A percentile compares a stretch with the other conserved stretches of the same genome.
Conservation (phyloP, 1,284 basidiomycete genomes). For the Hypsizygus ulmarius region DNA sequence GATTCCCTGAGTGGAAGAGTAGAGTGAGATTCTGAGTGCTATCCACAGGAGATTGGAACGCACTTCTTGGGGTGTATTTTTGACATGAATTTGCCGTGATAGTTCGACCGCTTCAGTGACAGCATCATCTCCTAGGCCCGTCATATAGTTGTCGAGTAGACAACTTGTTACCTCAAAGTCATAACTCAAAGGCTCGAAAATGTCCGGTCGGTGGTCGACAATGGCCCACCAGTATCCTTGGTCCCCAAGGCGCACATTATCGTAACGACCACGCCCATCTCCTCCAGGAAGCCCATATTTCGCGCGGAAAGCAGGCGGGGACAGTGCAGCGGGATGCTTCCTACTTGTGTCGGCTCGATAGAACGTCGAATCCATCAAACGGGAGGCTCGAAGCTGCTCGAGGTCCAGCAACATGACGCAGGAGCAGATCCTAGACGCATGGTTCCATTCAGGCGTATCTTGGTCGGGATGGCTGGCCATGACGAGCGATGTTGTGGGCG, state of each 20-base stretch:
- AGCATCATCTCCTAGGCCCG: slow-evolving; percentile 37
- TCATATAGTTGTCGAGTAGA: slow-evolving; percentile 43
- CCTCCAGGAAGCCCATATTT: slow-evolving; percentile 42
- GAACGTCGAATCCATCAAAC: slow-evolving; percentile 45
- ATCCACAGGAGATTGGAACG: slow-evolving; percentile 2
- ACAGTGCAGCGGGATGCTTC: slow-evolving; percentile 31
- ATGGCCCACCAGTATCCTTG: slow-evolving; percentile 56
- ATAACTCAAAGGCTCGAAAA: slow-evolving; percentile 41
- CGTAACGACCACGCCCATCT: slow-evolving; percentile 34
- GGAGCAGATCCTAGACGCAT: slow-evolving; percentile 48
- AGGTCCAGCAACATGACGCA: slow-evolving; percentile 52
- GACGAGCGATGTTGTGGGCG: slow-evolving; percentile 35
- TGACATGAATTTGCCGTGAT: slow-evolving; percentile 33
- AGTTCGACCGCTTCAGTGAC: slow-evolving; percentile 35
- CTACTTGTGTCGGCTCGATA: slow-evolving; percentile 33
- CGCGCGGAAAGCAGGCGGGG: slow-evolving; percentile 40
- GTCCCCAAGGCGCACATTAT: slow-evolving; percentile 46
- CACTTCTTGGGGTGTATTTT: slow-evolving; percentile 38
- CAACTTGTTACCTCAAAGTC: slow-evolving; percentile 50
- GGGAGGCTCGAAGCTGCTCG: slow-evolving; percentile 38
- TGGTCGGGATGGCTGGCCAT: slow-evolving; percentile 46
- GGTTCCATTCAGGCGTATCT: slow-evolving; percentile 37
- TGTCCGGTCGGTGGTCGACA: slow-evolving; percentile 37
- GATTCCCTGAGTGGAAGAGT: slow-evolving; percentile 25
- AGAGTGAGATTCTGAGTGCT: background rate